A percentile compares a stretch with the other conserved stretches of the same genome.
phyloP scores from a whole-genome alignment of 163 green algal genomes.

The Volvox carteri region DNA sequence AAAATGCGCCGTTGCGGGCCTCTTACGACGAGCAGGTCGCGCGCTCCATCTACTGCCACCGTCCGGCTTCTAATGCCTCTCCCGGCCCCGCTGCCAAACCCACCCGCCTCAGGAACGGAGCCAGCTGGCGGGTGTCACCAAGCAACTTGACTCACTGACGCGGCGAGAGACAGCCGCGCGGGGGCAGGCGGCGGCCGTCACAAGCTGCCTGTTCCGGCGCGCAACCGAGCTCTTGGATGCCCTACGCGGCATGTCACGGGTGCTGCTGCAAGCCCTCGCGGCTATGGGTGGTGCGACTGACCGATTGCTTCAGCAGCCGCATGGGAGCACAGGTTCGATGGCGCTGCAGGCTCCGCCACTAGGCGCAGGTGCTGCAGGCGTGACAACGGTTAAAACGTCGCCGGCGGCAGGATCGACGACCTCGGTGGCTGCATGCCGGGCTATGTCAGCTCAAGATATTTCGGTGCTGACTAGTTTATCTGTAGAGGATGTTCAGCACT shows the following conservation, averaged over 20 bases:
- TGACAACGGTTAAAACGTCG: not conserved
- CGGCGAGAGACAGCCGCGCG: constrained; percentile 15
- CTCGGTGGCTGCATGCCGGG: not conserved
- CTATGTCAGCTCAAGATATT: constrained; percentile 39
- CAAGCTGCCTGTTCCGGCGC: not conserved
- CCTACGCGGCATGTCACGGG: not conserved
- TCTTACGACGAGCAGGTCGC: too few species aligned
- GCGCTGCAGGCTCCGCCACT: not conserved
- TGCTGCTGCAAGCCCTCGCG: constrained; percentile 37
- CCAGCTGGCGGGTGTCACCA: not conserved
- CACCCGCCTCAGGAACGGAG: constrained; percentile 50
- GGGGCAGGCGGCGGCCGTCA: not conserved
- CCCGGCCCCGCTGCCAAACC: not conserved
- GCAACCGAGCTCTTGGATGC: constrained; percentile 44
- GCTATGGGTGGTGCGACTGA: constrained; percentile 22
- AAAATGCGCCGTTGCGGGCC: too few species aligned
- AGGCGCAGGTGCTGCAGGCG: not conserved
- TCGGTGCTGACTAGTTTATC: constrained; percentile 53
- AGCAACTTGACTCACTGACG: not conserved
- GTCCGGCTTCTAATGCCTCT: not conserved
- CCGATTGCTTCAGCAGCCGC: not conserved
- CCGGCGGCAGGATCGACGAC: not conserved
- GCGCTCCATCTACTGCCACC: not conserved
- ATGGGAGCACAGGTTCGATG: not conserved
- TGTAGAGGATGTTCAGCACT: constrained; percentile 42